A percentile compares a stretch with the other conserved stretches of the same genome.
These are phyloP conservation scores for Zoysia matrella DNA, from an alignment of 202 grass and related monocot genomes.

Conservation along the genomic window DNA sequence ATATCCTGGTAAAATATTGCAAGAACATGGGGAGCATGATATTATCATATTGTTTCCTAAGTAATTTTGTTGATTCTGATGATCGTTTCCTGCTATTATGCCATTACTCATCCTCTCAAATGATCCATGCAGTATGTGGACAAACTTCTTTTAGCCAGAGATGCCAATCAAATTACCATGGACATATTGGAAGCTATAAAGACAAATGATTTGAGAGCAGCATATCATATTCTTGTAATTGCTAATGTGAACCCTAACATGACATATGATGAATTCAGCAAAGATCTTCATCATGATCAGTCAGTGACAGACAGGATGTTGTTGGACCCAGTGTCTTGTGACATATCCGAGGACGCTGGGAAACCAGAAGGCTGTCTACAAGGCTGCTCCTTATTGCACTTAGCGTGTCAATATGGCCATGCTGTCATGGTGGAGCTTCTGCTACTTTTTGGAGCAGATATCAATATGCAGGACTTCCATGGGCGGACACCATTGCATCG, in stretches of 20 bases:
- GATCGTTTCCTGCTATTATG: not conserved
- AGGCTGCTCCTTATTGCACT: conserved; percentile 81
- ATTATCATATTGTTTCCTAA: conserved; percentile 4
- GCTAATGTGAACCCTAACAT: conserved; percentile 63
- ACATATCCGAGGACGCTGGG: conserved; percentile 50
- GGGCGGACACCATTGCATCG: conserved; percentile 84
- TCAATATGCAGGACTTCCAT: conserved; percentile 88
- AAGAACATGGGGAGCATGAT: not conserved
- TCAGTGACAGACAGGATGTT: conserved; percentile 54
- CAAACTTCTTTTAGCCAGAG: conserved; percentile 77
- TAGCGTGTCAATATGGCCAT: conserved; percentile 68
- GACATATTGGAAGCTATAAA: conserved; percentile 81
- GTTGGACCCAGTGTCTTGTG: conserved; percentile 76
- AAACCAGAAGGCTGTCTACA: conserved; percentile 80
- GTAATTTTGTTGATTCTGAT: conserved; percentile 21
- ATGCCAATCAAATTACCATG: conserved; percentile 45
- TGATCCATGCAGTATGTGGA: conserved; percentile 77
- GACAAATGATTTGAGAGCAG: conserved; percentile 66
- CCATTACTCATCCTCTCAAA: conserved; percentile 40
- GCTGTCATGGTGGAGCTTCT: conserved; percentile 73
- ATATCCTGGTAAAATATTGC: not conserved
- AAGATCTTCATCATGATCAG: conserved; percentile 55
- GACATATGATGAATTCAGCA: conserved; percentile 67
- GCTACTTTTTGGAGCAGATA: conserved; percentile 83
- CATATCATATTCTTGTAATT: conserved; percentile 71